Evolutionary conservation across 2,329 filamentous ascomycete genomes (phyloP), one percentile per base, ranked within the genome.

Genomic region (Aspergillus ruber): DNA sequence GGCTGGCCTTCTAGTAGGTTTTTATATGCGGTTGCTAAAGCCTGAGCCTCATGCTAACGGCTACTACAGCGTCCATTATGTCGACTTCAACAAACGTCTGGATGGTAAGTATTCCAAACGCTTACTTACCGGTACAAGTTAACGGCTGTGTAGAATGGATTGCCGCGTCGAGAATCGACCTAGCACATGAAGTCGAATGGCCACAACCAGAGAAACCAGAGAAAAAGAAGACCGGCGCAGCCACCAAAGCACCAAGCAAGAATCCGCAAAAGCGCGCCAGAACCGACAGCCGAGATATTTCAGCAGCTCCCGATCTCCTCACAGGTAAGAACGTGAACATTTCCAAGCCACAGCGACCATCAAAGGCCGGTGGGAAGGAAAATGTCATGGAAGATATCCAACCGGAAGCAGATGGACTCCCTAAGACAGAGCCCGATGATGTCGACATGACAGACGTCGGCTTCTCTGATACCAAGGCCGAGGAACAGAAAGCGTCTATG

Each of bases 131-230:
- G 15, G 55, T 81, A 10, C 75, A 4, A 10, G 25, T 10, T 29
- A 12, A 29, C 25, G 12, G 9, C 25, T 5, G 4, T 3, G 4
- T 80, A 73, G 93, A 98, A 75, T 98, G 93, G 93, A 84, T 98
- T 8, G 78, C 86, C 1, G 80, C 86, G 25, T 77, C 81, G 32
- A 82, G 93, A 32, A 88, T 98, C 56, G 89, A 97, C 66, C 84
- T 98, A 49, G 76, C 80, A 1, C 84, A 89, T 56, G 90, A 96
- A 60, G 93, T 98, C 46, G 93, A 98, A 72, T 98, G 93, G 90
- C 93, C 93, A 17, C 85, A 84, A 51, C 88, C 90, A 8, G 90
- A 95, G 54, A 95, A 95, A 67, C 78, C 84, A 1, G 94, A 95
- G 61, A 93, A 91, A 71, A 82, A 81, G 58, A 94, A 94, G 71